Conservation (phyloP, 257 asterid genomes). For the Knoxia roxburghii region DNA sequence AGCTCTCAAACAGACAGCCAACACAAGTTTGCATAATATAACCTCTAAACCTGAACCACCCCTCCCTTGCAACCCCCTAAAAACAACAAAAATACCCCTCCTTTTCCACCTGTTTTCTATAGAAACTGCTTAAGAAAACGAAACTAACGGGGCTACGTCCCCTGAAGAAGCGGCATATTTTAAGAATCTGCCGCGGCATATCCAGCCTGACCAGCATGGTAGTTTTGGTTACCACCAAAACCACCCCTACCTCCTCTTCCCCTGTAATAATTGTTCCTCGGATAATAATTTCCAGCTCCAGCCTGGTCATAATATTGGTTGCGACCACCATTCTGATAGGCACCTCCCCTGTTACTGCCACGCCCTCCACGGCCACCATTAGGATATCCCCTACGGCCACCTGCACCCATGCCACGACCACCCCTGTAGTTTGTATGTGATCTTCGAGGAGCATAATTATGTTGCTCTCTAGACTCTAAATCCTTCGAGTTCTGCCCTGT, state of each 20-base stretch:
- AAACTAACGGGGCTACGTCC: neutral
- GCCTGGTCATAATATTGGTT: slow-evolving; percentile 53
- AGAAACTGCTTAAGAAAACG: neutral
- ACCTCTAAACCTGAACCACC: no score
- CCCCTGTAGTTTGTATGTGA: slow-evolving; percentile 50
- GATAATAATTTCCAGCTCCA: slow-evolving; percentile 45
- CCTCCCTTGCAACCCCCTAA: neutral
- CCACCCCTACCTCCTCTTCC: slow-evolving; percentile 67
- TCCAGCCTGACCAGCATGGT: slow-evolving; percentile 32
- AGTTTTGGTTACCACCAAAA: slow-evolving; percentile 31
- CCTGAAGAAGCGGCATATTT: neutral
- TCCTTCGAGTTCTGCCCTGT: slow-evolving; percentile 32
- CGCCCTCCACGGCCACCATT: slow-evolving; percentile 74
- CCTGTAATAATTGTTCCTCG: slow-evolving; percentile 45
- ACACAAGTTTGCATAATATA: no score
- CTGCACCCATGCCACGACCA: slow-evolving; percentile 44
- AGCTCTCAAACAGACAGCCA: neutral
- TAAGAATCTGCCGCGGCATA: slow-evolving; percentile 41
- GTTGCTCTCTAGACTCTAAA: slow-evolving; percentile 39
- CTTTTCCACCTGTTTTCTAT: neutral
- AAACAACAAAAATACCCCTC: neutral
- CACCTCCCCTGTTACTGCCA: slow-evolving; percentile 47
- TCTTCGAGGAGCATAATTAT: slow-evolving; percentile 33
- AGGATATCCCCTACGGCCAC: slow-evolving; percentile 47
- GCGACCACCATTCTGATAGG: slow-evolving; percentile 47